Evolutionary conservation across 179 eudicot species (phyloP), one percentile per base, ranked within the genome.

Genomic region (Heliamphora pulchella): DNA sequence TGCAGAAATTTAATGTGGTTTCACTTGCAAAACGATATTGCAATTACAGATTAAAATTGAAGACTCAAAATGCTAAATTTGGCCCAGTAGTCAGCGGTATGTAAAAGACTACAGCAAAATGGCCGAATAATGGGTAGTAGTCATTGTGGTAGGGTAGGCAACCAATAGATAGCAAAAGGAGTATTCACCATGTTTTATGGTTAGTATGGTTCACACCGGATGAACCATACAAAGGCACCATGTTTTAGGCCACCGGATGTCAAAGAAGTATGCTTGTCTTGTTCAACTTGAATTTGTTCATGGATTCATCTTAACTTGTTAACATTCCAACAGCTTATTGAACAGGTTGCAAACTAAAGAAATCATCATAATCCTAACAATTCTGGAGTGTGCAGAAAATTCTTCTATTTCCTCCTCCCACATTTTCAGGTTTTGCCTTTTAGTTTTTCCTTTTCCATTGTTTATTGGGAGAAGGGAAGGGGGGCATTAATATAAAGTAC

Each of bases 331-430:
- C 75, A 61, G 41, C 51, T 11, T 20, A 47, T 9, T 78, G 48
- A 65, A 22, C 62, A 78, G 63, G 75, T 78, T 18, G 46, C 43
- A 78, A 3, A 68, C 68, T 66, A 20, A 70, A 61, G 20, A 14
- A 39, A 55, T 8, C 47, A 31, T 13, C 8, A 62, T 18, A 51
- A 50, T 8, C 54, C 17, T 46, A 17, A 50, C 43, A 76, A 61
- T 65, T 31, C 3, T 11, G 2, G 17, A 55, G 70, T n/a, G 44
- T 11, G 18, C 4, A 15, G 65, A 72, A 20, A 74, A 53, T 41
- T 54, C 18, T 6, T 0, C 18, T 10, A 7, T 55, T 53, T 63
- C 18, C 53, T 53, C 62, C 48, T 8, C 7, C 51, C 76, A 51
- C 76, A 31, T 44, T 55, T 54, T 15, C 31, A 53, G 57, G 39